These are phyloP conservation scores for Scenedesmus sp. DNA, from an alignment of 163 green algal species.

Conservation along the genomic window DNA sequence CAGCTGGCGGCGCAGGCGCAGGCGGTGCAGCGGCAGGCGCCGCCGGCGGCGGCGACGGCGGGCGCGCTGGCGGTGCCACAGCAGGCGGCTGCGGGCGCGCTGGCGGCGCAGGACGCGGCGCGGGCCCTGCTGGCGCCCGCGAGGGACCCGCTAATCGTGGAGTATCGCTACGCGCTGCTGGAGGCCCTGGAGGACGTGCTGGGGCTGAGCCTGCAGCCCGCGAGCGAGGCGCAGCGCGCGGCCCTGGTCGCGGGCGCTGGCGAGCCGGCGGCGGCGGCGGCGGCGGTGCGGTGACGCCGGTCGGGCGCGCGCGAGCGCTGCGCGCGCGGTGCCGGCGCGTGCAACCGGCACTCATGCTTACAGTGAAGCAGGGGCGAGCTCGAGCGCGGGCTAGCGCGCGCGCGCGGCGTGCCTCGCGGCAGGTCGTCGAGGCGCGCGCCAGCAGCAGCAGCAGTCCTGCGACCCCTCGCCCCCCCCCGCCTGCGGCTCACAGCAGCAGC, in stretches of 20 bases:
- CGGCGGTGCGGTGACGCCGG: too few relatives aligned
- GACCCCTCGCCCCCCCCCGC: too few relatives aligned
- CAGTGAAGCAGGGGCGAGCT: too few relatives aligned
- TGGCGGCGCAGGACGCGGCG: not conserved
- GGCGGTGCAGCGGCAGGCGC: not conserved
- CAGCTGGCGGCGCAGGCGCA: conserved; percentile 8
- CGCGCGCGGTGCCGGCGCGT: too few relatives aligned
- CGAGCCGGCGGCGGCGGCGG: too few relatives aligned
- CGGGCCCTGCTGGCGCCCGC: not conserved
- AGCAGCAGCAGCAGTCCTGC: too few relatives aligned
- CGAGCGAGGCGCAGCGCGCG: conserved; percentile 4
- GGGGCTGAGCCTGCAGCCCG: conserved; percentile 50
- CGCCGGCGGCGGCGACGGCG: not conserved
- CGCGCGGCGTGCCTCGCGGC: too few relatives aligned
- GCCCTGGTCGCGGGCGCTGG: not conserved
- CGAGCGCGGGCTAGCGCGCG: too few relatives aligned
- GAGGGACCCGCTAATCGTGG: conserved; percentile 56
- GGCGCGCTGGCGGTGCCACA: not conserved
- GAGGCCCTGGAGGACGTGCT: conserved; percentile 71
- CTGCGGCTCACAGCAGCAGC: conserved; percentile 7
- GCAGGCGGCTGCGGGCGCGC: not conserved
- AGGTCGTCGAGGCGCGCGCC: too few relatives aligned
- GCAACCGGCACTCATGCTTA: too few relatives aligned
- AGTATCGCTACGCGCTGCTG: conserved; percentile 72
- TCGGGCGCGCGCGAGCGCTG: too few relatives aligned